These are phyloP conservation scores for Perkinsus olseni DNA, from an alignment of 169 alveolate genomes.

Conservation along the genomic window DNA sequence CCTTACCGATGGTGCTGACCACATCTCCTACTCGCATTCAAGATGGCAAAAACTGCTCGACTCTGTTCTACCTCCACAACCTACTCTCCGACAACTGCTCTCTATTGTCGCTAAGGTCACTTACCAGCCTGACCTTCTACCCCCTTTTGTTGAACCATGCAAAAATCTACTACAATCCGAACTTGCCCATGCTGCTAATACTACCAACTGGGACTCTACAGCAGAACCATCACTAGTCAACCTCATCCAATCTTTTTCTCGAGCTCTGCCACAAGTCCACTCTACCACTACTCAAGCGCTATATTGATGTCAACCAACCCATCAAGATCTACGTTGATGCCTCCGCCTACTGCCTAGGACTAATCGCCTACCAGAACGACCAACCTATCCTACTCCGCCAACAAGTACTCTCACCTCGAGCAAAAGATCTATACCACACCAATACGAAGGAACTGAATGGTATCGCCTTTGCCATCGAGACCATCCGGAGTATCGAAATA, in stretches of 20 bases:
- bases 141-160: no score
- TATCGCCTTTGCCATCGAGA: neutral
- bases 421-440: neutral
- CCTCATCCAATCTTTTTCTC: neutral
- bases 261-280: neutral
- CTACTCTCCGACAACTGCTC: no score
- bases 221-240: neutral
- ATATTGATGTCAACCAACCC: neutral
- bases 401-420: neutral
- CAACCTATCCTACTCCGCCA: neutral
- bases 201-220: neutral
- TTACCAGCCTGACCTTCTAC: no score
- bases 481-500: neutral
- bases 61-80: no score
- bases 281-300: neutral
- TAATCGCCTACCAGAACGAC: neutral
- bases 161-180: neutral
- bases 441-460: neutral
- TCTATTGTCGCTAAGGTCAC: no score
- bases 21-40: no score
- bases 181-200: neutral
- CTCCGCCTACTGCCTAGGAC: neutral
- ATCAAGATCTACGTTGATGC: neutral
- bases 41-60: no score
- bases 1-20: no score